Evolutionary conservation across 768 basidiomycete genomes (phyloP).

Genomic region (Lactarius hatsudake): DNA sequence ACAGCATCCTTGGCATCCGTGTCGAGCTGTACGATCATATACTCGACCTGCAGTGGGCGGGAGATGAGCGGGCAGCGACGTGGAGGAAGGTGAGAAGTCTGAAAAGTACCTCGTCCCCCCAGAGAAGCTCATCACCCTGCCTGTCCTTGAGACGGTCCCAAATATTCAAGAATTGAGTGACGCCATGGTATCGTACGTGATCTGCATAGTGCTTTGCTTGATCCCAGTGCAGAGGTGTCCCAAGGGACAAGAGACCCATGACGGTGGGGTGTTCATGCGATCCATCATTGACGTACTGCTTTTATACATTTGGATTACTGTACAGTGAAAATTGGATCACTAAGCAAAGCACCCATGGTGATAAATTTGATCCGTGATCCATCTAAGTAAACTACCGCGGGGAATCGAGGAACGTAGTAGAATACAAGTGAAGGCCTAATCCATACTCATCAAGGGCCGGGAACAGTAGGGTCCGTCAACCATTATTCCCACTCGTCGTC

Average conservation of each 20-base stretch:
- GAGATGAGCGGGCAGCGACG: conserved; percentile 3
- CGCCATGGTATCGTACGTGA: conserved; percentile 89
- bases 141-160: conserved; percentile 93
- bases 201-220: conserved; percentile 84
- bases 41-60: conserved; percentile 68
- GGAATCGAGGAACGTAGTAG: too few species aligned
- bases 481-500: conserved; percentile 75
- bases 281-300: background rate
- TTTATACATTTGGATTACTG: background rate
- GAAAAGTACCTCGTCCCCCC: conserved; percentile 90
- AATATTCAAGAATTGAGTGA: conserved; percentile 90
- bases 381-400: background rate
- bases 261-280: background rate
- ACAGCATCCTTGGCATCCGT: conserved; percentile 74
- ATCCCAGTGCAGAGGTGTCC: conserved; percentile 90
- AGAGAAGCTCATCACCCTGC: conserved; percentile 86
- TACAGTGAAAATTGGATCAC: conserved; percentile 3
- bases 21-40: conserved; percentile 90
- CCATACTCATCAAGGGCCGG: too few species aligned
- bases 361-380: background rate
- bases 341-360: conserved; percentile 13
- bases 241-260: conserved; percentile 93
- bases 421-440: too few species aligned
- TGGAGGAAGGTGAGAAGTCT: background rate
- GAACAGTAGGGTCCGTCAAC: conserved; percentile 36